Evolutionary conservation across 495 filamentous ascomycete species (phyloP).

Genomic region (Cercophora scortea): DNA sequence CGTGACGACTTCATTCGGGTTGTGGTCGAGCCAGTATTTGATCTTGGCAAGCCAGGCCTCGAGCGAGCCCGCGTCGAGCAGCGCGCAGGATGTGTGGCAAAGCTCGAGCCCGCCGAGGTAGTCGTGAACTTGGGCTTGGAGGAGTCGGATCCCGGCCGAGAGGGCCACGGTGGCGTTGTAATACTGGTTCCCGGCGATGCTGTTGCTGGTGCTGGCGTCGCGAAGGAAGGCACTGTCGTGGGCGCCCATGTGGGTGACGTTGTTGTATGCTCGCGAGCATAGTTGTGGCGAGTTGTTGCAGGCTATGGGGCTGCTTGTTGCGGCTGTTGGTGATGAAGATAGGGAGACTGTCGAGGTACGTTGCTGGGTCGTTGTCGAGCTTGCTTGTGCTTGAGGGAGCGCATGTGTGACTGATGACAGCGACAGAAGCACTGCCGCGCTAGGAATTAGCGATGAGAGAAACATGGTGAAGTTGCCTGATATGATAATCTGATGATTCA

Average conservation of each 20-base stretch:
- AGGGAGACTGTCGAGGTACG: not conserved
- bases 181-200: constrained; percentile 58
- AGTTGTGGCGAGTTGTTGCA: constrained; percentile 64
- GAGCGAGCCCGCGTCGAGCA: constrained; percentile 59
- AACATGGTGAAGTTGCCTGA: too few species aligned
- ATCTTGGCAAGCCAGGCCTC: constrained; percentile 48
- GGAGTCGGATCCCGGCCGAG: constrained; percentile 58
- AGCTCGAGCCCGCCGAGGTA: constrained; percentile 44
- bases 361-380: not conserved
- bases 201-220: constrained; percentile 41
- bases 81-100: constrained; percentile 58
- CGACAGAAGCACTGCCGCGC: constrained; percentile 1
- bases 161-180: constrained; percentile 57
- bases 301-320: constrained; percentile 11
- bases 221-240: constrained; percentile 63
- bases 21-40: constrained; percentile 55
- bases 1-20: constrained; percentile 63
- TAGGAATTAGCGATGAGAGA: not conserved
- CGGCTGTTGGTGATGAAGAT: not conserved
- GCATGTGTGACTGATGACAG: constrained; percentile 1
- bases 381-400: not conserved
- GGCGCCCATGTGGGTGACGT: constrained; percentile 60
- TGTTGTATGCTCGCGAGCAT: constrained; percentile 54
- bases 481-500: too few species aligned
- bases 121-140: constrained; percentile 63